These are phyloP conservation scores for Takashimella koratensis DNA, from an alignment of 1,284 basidiomycete species.

Conservation along the genomic window DNA sequence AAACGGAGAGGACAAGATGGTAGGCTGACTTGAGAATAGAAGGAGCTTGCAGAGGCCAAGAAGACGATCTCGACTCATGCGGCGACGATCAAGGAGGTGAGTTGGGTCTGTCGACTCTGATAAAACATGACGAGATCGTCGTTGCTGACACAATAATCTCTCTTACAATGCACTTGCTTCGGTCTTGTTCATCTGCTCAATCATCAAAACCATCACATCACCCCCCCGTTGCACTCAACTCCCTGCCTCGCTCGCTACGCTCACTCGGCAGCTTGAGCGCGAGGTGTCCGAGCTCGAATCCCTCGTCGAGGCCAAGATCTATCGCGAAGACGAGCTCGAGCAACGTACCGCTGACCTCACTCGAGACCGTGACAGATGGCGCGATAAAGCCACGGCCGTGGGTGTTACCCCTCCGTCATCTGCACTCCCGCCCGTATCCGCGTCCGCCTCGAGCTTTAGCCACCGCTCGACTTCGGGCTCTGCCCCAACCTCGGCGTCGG, in stretches of 20 bases:
- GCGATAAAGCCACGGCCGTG: conserved; percentile 2
- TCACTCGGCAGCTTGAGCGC: conserved; percentile 69
- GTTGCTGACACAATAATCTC: too few relatives aligned
- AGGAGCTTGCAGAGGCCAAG: conserved; percentile 33
- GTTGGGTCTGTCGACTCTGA: conserved; percentile 2
- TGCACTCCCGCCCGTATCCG: neutral
- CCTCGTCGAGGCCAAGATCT: conserved; percentile 89
- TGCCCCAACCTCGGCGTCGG: conserved; percentile 1
- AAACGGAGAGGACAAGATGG: too few relatives aligned
- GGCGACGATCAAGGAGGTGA: conserved; percentile 39
- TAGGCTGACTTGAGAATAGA: too few relatives aligned
- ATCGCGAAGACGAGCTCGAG: conserved; percentile 89
- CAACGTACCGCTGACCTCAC: conserved; percentile 73
- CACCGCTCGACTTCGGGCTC: conserved; percentile 12
- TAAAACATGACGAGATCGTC: too few relatives aligned
- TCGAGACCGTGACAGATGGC: conserved; percentile 25
- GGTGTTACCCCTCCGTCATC: neutral
- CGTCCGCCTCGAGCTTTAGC: neutral
- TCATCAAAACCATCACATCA: too few relatives aligned
- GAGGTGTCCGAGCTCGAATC: conserved; percentile 86
- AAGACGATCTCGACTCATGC: conserved; percentile 18
- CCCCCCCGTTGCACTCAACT: too few relatives aligned
- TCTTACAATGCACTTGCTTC: too few relatives aligned
- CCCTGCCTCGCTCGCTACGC: too few relatives aligned
- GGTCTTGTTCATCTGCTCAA: neutral